A percentile compares a stretch with the other conserved stretches of the same genome.
Conservation (phyloP, 345 rosid species). For the Eutrema japonicum region DNA sequence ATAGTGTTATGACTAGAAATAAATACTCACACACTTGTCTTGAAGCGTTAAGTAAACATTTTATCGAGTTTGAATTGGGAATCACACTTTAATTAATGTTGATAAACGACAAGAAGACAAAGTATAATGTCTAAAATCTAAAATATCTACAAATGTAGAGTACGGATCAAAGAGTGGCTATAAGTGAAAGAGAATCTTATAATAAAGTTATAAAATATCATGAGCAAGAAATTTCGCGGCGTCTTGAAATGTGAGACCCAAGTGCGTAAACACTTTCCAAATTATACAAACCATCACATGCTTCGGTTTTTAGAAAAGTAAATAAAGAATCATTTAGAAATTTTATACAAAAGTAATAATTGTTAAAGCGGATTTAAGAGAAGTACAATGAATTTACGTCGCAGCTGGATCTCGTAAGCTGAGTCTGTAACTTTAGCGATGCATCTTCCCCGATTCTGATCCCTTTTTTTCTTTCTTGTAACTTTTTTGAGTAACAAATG, state of each 20-base stretch:
- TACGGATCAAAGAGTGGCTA: conserved; percentile 6
- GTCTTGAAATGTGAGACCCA: conserved; percentile 31
- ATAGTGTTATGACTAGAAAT: neutral
- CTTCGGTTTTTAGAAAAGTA: neutral
- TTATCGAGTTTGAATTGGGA: no score
- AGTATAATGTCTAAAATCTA: neutral
- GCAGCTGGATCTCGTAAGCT: conserved; percentile 12
- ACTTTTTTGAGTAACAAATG: neutral
- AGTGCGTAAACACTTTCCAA: conserved; percentile 25
- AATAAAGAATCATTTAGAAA: neutral
- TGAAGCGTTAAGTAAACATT: no score
- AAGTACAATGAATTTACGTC: conserved; percentile 31
- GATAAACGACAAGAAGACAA: conserved; percentile 5
- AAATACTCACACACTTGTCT: neutral
- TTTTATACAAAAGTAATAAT: neutral
- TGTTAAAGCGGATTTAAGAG: neutral
- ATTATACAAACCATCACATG: conserved; percentile 22
- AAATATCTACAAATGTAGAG: neutral
- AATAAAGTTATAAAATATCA: neutral
- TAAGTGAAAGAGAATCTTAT: conserved; percentile 25
- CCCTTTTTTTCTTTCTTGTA: neutral
- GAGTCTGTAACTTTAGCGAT: conserved; percentile 24
- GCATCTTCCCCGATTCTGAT: conserved; percentile 12
- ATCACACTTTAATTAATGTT: no score
- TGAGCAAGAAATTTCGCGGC: conserved; percentile 30